Evolutionary conservation across 176 grass and related monocot species (phyloP).

Genomic region (Triticum monococcum): DNA sequence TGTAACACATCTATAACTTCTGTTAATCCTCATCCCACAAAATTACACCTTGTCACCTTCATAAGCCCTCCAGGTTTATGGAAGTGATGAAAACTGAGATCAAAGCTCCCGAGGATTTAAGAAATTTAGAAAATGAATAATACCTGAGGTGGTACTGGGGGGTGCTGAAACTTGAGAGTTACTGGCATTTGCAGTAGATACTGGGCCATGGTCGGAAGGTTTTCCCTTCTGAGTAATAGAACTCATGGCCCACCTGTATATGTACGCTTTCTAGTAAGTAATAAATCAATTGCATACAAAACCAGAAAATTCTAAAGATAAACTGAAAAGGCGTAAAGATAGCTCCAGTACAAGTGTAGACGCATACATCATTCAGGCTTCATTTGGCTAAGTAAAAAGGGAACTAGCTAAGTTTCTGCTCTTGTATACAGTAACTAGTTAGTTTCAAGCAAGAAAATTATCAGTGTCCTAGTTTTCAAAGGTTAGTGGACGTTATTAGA

Average conservation of each 20-base stretch:
- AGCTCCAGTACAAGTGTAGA: not conserved
- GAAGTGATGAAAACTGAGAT: conserved; percentile 22
- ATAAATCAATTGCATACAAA: conserved; percentile 1
- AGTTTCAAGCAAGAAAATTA: not conserved
- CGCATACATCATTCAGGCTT: not conserved
- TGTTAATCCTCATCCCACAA: conserved; percentile 11
- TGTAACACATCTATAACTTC: not conserved
- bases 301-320: conserved; percentile 11
- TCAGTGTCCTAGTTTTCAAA: not conserved
- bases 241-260: conserved; percentile 96
- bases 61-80: not conserved
- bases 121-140: conserved; percentile 20
- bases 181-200: conserved; percentile 70
- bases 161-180: conserved; percentile 48
- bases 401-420: not conserved
- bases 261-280: conserved; percentile 24
- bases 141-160: conserved; percentile 60
- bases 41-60: not conserved
- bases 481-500: not conserved
- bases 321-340: not conserved
- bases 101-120: not conserved
- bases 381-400: not conserved
- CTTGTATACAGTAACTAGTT: not conserved
- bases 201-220: conserved; percentile 60
- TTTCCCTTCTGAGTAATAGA: conserved; percentile 95